Evolutionary conservation across 768 basidiomycete species (phyloP).

Genomic region (Astraeus odoratus): DNA sequence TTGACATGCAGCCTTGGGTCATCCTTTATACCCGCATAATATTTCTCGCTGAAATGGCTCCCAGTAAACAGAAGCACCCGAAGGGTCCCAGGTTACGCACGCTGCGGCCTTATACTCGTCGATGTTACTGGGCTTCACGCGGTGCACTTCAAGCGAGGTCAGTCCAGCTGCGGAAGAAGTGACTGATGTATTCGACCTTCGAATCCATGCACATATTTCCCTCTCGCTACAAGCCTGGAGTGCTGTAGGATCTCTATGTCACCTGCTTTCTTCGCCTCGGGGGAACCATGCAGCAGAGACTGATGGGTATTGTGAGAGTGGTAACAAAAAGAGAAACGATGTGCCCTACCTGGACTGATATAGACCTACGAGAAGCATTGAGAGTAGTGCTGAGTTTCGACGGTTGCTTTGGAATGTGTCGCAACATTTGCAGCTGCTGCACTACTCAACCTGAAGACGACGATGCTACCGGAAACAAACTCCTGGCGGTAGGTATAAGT

Average conservation of each 20-base stretch:
- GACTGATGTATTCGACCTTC: conserved; percentile 46
- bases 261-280: conserved; percentile 79
- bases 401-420: conserved; percentile 11
- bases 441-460: no score
- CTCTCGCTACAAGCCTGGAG: conserved; percentile 81
- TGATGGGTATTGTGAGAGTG: conserved; percentile 31
- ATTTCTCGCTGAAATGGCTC: conserved; percentile 53
- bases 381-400: conserved; percentile 10
- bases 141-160: conserved; percentile 53
- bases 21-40: conserved; percentile 74
- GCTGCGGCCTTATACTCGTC: conserved; percentile 87
- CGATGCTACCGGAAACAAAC: no score
- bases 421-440: conserved; percentile 17
- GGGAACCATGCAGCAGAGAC: conserved; percentile 91
- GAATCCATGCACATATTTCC: conserved; percentile 90
- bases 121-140: conserved; percentile 72
- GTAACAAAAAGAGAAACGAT: conserved; percentile 14
- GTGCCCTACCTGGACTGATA: conserved; percentile 56
- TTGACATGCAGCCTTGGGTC: conserved; percentile 74
- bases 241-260: conserved; percentile 75
- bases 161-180: conserved; percentile 1
- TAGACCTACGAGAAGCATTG: conserved; percentile 35
- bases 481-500: background rate
- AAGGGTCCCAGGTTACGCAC: conserved; percentile 37
- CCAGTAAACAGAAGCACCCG: conserved; percentile 4